Conservation (phyloP, 805 yeast species). For the Metschnikowia lachancei region DNA sequence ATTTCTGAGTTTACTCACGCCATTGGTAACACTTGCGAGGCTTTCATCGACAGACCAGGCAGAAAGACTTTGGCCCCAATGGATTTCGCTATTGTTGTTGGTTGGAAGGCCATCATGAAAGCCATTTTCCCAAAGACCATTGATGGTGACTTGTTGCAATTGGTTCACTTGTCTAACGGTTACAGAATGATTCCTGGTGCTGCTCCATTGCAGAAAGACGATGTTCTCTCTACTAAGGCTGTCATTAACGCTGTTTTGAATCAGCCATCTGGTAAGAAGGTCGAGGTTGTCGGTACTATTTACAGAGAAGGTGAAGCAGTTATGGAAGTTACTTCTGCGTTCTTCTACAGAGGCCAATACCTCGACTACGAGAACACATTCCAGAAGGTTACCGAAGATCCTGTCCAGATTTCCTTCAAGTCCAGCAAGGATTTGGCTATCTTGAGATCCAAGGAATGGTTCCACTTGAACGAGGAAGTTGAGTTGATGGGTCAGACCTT, state of each 20-base stretch:
- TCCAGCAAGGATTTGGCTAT: conserved; percentile 90
- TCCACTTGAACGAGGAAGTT: conserved; percentile 69
- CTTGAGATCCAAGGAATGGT: conserved; percentile 95
- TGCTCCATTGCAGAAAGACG: conserved; percentile 83
- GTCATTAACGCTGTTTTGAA: conserved; percentile 84
- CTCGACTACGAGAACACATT: conserved; percentile 87
- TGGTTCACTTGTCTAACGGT: conserved; percentile 93
- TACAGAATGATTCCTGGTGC: conserved; percentile 93
- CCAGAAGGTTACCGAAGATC: conserved; percentile 82
- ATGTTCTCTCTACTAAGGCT: conserved; percentile 77
- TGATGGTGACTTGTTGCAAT: conserved; percentile 91
- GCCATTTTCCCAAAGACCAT: conserved; percentile 96
- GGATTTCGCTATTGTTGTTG: conserved; percentile 98
- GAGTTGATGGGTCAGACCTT: conserved; percentile 76
- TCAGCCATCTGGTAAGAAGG: conserved; percentile 91
- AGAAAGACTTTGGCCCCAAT: conserved; percentile 89
- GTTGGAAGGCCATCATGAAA: conserved; percentile 97
- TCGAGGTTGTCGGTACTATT: conserved; percentile 89
- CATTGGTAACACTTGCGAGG: conserved; percentile 95
- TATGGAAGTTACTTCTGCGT: conserved; percentile 90
- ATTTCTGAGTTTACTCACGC: conserved; percentile 95
- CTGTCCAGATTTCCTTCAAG: conserved; percentile 71
- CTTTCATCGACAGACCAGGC: conserved; percentile 85
- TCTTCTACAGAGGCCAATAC: conserved; percentile 94
- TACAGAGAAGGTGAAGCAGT: conserved; percentile 74